Conservation (phyloP, 495 filamentous ascomycete genomes). For the Parachaetomium inaequale region DNA sequence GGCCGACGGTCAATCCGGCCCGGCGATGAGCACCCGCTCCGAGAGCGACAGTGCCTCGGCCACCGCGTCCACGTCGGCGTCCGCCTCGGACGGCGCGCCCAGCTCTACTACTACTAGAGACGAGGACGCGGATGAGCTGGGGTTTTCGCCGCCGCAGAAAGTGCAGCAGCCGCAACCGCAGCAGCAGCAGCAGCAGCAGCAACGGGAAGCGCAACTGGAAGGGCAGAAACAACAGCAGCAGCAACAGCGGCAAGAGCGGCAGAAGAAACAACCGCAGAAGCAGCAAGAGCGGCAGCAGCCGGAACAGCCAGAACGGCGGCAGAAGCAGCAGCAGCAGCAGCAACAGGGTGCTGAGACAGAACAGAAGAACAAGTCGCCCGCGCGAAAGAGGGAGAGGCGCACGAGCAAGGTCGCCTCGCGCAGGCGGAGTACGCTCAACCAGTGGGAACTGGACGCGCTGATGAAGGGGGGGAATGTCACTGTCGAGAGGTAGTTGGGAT, state of each 20-base stretch:
- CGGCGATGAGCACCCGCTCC: slow-evolving; percentile 9
- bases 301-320: slow-evolving; percentile 1
- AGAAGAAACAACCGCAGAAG: neutral
- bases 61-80: neutral
- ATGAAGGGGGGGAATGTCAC: slow-evolving; percentile 25
- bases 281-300: slow-evolving; percentile 4
- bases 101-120: slow-evolving; percentile 6
- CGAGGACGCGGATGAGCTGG: slow-evolving; percentile 19
- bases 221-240: neutral
- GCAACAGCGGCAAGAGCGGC: neutral
- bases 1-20: neutral
- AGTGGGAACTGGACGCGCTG: slow-evolving; percentile 62
- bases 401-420: slow-evolving; percentile 42
- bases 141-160: neutral
- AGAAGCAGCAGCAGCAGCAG: slow-evolving; percentile 12
- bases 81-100: neutral
- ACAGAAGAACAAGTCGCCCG: slow-evolving; percentile 17
- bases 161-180: slow-evolving; percentile 10
- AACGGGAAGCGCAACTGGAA: too few relatives aligned
- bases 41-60: slow-evolving; percentile 9
- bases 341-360: neutral
- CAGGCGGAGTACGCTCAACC: slow-evolving; percentile 66
- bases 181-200: neutral
- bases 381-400: slow-evolving; percentile 38
- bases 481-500: neutral